phyloP scores from a whole-genome alignment of 2,329 filamentous ascomycete genomes.

The Nothopassalora personata region DNA sequence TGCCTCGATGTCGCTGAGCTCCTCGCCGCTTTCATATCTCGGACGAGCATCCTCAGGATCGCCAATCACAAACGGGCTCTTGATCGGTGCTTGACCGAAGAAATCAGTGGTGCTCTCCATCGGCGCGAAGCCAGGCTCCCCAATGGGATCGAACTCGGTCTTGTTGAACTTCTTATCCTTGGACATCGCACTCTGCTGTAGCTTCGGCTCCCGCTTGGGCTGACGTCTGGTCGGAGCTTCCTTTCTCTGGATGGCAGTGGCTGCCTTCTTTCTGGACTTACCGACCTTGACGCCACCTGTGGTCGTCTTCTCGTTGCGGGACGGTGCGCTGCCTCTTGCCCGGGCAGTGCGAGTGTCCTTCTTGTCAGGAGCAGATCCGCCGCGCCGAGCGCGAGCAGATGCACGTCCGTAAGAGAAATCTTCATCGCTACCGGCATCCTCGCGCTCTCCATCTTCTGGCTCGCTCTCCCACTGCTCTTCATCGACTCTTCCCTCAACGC shows the following conservation, averaged over 20 bases:
- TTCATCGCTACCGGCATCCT: not conserved
- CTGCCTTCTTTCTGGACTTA: too few species aligned
- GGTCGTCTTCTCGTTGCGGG: too few species aligned
- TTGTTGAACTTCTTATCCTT: not conserved
- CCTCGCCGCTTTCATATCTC: too few species aligned
- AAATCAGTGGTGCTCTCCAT: too few species aligned
- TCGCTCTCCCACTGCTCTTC: not conserved
- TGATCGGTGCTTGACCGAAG: not conserved
- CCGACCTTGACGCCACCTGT: too few species aligned
- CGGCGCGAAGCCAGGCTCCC: not conserved
- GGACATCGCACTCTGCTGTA: not conserved
- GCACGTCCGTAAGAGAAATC: not conserved
- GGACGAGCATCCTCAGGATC: too few species aligned
- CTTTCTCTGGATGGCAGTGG: too few species aligned
- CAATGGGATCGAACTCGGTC: not conserved
- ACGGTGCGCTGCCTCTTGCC: too few species aligned
- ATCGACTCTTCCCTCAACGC: not conserved
- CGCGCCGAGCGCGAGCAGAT: not conserved
- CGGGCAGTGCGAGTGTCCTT: too few species aligned
- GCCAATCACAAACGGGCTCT: not conserved
- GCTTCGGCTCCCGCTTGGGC: not conserved
- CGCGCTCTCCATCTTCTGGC: not conserved
- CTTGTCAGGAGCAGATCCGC: too few species aligned
- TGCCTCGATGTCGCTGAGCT: too few species aligned
- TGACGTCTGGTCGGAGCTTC: not conserved